Conservation (phyloP, 78 protist species). For the Mastigamoeba balamuthi region DNA sequence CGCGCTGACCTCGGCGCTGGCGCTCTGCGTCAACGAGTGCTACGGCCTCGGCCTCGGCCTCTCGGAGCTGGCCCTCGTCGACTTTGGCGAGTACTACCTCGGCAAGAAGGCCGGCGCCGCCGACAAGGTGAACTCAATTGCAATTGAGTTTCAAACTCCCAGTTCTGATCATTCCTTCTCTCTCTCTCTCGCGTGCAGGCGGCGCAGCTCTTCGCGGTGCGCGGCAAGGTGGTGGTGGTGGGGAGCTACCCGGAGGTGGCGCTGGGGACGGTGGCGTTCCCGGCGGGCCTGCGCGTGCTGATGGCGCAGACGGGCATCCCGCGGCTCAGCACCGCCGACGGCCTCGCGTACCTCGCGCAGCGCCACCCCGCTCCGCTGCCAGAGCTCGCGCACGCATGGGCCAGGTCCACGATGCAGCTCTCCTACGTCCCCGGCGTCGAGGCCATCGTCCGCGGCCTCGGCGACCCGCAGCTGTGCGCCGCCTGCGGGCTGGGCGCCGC, state of each 20-base stretch:
- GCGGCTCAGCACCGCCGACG: neutral
- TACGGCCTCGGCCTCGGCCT: neutral
- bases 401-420: neutral
- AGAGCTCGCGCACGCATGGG: neutral
- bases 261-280: neutral
- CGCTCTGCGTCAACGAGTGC: neutral
- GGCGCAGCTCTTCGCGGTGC: neutral
- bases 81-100: conserved; percentile 29
- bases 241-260: neutral
- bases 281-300: neutral
- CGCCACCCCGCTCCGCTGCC: neutral
- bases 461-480: neutral
- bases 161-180: too few species aligned
- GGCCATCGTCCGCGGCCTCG: neutral
- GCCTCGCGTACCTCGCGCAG: neutral
- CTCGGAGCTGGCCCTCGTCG: conserved; percentile 14
- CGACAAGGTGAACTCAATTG: too few species aligned
- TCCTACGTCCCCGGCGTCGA: neutral
- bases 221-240: neutral
- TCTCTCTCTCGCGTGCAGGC: too few species aligned
- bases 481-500: too few species aligned
- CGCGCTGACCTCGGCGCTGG: conserved; percentile 28
- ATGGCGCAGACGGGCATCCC: neutral
- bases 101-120: conserved; percentile 45
- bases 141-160: too few species aligned